Evolutionary conservation across 2,329 filamentous ascomycete genomes (phyloP), one percentile per base, ranked within the genome.

Genomic region (Arthrobotrys conoides): DNA sequence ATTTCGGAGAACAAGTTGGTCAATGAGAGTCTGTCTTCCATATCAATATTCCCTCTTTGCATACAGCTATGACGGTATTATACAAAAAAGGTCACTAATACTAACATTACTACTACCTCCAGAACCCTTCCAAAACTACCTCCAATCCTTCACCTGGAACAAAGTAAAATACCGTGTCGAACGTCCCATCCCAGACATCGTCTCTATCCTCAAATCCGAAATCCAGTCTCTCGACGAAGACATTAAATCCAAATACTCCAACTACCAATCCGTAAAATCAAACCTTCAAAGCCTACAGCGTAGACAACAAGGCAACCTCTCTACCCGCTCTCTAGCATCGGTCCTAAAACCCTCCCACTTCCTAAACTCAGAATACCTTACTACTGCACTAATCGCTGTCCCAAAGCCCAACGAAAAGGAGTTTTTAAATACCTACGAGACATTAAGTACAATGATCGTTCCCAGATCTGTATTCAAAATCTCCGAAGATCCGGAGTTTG

Each of bases 41-140:
- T 36, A 41, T 83, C 57, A 30, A 3, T 18, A n/a, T n/a, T n/a
- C 41, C 53, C 36, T 77, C 30, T 22, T 1, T 57, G 44, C 30
- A 44, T 30, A 59, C 10, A 59, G 10, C 24, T 55, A 59, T 16
- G 9, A 36, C 9, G 8, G 9, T 36, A 36, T 10, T 2, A 1
- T 3, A 8, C 33, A 10, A 36, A 6, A 8, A 36, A 3, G 27
- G 27, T n/a, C n/a, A n/a, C 27, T 30, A 30, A 30, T 30, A 30
- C 14, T 75, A 53, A 81, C 76, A 59, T 49, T 75, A 22, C 10
- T 16, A 24, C 14, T 5, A 12, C 71, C 65, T 63, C 59, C 84
- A 98, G 95, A 97, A 85, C 94, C 96, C n/a, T 94, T 95, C 78
- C 95, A 97, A 82, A 92, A 95, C 84, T 99, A 98, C 84, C 87